These are phyloP conservation scores for Chaetoscypha palmicola DNA, from an alignment of 2,329 filamentous ascomycete species.

Conservation along the genomic window DNA sequence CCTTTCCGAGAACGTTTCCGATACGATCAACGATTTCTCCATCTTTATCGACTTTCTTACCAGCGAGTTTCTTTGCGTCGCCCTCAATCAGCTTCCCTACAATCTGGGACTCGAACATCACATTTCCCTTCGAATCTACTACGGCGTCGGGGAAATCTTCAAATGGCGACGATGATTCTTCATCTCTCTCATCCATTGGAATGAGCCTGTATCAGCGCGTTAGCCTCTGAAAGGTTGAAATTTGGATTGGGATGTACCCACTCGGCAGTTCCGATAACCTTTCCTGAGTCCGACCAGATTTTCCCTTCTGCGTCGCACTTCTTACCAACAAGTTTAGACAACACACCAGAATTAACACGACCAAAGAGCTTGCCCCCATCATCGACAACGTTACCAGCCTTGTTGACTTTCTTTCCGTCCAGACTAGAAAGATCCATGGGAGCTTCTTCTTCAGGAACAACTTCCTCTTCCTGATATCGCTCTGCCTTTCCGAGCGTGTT, in stretches of 20 bases:
- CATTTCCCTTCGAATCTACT: constrained; percentile 46
- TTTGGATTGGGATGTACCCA: no score
- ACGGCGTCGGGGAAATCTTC: constrained; percentile 50
- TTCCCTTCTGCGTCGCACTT: constrained; percentile 59
- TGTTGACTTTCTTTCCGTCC: constrained; percentile 50
- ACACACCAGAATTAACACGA: constrained; percentile 55
- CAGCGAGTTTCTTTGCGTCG: constrained; percentile 55
- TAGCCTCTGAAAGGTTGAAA: no score
- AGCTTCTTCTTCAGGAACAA: constrained; percentile 19
- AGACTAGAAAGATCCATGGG: constrained; percentile 41
- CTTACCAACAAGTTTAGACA: constrained; percentile 56
- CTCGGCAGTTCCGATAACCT: constrained; percentile 61
- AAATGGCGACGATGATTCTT: constrained; percentile 44
- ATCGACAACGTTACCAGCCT: constrained; percentile 50
- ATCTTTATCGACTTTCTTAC: constrained; percentile 60
- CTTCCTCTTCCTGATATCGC: constrained; percentile 31
- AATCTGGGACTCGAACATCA: constrained; percentile 46
- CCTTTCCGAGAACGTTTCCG: constrained; percentile 61
- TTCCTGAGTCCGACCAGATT: constrained; percentile 64
- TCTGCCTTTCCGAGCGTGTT: constrained; percentile 39
- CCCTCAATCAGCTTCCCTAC: constrained; percentile 56
- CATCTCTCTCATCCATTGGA: constrained; percentile 46
- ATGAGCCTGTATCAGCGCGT: no score
- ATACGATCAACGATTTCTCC: constrained; percentile 61
- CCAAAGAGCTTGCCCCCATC: constrained; percentile 49